Evolutionary conservation across 2,329 filamentous ascomycete genomes (phyloP).

Genomic region (Fonsecaea nubica): DNA sequence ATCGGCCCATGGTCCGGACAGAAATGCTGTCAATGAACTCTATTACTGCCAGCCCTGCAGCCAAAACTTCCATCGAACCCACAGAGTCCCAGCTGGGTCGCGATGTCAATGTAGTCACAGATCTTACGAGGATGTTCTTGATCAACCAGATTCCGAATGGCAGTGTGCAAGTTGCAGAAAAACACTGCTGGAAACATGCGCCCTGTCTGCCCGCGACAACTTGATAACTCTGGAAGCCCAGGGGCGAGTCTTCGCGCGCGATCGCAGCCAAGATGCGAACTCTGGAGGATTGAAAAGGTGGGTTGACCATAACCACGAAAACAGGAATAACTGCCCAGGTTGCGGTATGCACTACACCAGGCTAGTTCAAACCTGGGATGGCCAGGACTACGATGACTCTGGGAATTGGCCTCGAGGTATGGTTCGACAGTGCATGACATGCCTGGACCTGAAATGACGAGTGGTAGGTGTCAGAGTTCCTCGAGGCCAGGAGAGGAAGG

Average conservation of each 20-base stretch:
- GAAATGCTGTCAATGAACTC: conserved; percentile 18
- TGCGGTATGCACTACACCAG: conserved; percentile 17
- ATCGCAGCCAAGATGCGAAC: neutral
- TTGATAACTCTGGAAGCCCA: conserved; percentile 13
- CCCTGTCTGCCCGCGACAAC: conserved; percentile 16
- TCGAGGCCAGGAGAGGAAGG: conserved; percentile 1
- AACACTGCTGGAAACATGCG: neutral
- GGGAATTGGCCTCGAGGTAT: conserved; percentile 3
- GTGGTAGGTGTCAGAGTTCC: neutral
- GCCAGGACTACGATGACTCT: neutral
- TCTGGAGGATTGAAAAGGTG: conserved; percentile 19
- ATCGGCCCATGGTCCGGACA: conserved; percentile 3
- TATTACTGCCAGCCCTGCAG: conserved; percentile 28
- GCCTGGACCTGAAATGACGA: conserved; percentile 11
- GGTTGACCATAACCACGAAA: conserved; percentile 9
- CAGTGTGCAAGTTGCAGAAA: conserved; percentile 21
- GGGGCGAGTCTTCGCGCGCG: conserved; percentile 3
- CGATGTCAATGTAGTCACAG: conserved; percentile 15
- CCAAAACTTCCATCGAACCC: neutral
- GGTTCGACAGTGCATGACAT: conserved; percentile 27
- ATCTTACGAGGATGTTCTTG: neutral
- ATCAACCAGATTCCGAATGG: conserved; percentile 23
- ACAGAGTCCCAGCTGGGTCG: neutral
- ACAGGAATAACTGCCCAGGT: conserved; percentile 26
- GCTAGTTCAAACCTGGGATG: conserved; percentile 13